Base-by-base conservation (phyloP, 768 basidiomycete species). In the Lactarius sanguifluus region DNA sequence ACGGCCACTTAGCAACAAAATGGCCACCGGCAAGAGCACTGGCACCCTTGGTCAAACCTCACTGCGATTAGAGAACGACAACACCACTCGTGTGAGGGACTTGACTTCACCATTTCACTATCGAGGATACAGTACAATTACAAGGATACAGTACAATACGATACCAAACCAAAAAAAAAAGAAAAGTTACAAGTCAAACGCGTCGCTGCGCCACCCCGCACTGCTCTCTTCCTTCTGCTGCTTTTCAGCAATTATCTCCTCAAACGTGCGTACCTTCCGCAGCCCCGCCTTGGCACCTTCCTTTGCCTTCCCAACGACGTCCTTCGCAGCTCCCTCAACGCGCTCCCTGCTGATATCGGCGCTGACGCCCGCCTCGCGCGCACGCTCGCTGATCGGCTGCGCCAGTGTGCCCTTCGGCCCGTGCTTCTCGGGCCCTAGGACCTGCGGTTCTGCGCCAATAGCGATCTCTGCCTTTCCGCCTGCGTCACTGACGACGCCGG, bases 361-460 rank as follows among this genome's bases (percentile, higher is more conserved):
- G 50, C 78, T 77, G 57, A 72, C 69, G 10, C 75, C 78, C 0
- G 71, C 73, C 6, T 80, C 73, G 1, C 64, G 47, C 55, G 71
- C 72, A 5, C 76, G 78, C 61, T 84, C 77, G 52, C 56, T 63
- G 30, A 79, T 59, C 4, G 76, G 72, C 66, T 79, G 82, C 3
- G 85, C 80, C 5, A 79, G 80, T 2, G 79, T 85, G 3, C 85
- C 89, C 41, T 85, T 71, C 0, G 90, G 90, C 0, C 89, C 90
- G 3, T 78, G 81, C 79, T 91, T 90, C 68, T 86, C 82, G 0
- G 88, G 86, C 32, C 82, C 76, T 34, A 91, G 74, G 38, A 91
- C 84, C 78, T 91, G 90, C 41, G 90, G 90, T 75, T 89, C 88
- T 7, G 83, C 86, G 2, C 90, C 90, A 77, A 91, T 76, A 0